phyloP scores from a whole-genome alignment of 2,329 filamentous ascomycete genomes.

The Cryoendolithus antarcticus region DNA sequence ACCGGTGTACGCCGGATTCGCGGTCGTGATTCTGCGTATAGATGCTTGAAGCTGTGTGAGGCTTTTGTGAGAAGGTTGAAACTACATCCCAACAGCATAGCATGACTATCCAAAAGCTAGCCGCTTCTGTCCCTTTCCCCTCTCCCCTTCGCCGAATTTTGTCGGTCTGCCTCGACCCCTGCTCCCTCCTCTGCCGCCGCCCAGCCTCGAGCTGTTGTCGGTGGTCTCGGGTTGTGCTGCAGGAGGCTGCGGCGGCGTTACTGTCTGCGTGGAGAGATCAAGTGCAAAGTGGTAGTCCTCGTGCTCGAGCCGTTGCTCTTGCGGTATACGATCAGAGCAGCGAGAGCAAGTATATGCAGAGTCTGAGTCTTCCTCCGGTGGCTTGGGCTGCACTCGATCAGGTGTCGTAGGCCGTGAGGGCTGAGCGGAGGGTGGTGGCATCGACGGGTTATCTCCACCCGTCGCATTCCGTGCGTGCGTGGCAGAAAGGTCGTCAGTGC shows the following conservation, averaged over 20 bases:
- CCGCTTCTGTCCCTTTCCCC: constrained; percentile 34
- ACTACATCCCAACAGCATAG: too few relatives aligned
- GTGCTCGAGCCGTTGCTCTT: constrained; percentile 57
- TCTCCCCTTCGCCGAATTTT: constrained; percentile 13
- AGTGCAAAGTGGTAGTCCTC: constrained; percentile 91
- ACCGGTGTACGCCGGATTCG: background rate
- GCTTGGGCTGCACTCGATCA: background rate
- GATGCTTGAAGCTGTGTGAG: too few relatives aligned
- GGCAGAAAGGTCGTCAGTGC: constrained; percentile 3
- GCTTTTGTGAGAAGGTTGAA: too few relatives aligned
- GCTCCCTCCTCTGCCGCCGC: constrained; percentile 10
- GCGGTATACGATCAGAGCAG: constrained; percentile 49
- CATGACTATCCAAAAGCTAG: constrained; percentile 30
- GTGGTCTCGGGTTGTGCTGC: constrained; percentile 7
- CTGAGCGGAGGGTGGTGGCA: constrained; percentile 12
- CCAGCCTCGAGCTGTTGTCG: constrained; percentile 13
- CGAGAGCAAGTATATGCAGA: constrained; percentile 44
- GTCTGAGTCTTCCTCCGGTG: background rate
- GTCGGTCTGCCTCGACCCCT: constrained; percentile 27
- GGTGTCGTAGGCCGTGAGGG: background rate
- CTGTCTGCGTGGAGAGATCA: constrained; percentile 61
- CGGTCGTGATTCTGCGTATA: background rate
- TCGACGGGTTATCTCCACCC: constrained; percentile 5
- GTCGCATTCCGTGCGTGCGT: background rate
- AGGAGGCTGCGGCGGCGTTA: constrained; percentile 12